phyloP scores from a whole-genome alignment of 371 early-diverging fungal genomes.

The Zancudomyces culisetae region DNA sequence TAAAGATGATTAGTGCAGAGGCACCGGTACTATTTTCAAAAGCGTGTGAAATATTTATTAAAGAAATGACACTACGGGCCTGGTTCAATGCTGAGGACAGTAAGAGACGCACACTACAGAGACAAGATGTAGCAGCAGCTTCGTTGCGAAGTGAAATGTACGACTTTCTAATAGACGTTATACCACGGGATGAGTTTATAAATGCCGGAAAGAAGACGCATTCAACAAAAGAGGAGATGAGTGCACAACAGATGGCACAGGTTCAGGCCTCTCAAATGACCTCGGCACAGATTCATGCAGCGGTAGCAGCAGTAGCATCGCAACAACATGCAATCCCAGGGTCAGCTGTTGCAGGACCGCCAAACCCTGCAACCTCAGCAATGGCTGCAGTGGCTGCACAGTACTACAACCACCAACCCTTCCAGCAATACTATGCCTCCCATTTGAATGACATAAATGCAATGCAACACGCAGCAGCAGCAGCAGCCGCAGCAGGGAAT shows the following conservation, averaged over 20 bases:
- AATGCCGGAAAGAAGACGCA: conserved; percentile 8
- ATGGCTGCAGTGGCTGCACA: conserved; percentile 5
- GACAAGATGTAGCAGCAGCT: conserved; percentile 88
- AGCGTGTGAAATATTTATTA: conserved; percentile 94
- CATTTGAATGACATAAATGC: conserved; percentile 18
- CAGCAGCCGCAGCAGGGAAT: conserved; percentile 11
- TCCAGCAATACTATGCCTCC: conserved; percentile 23
- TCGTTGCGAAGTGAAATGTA: conserved; percentile 88
- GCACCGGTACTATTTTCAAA: conserved; percentile 94
- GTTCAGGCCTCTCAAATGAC: conserved; percentile 4
- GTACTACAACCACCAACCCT: conserved; percentile 13
- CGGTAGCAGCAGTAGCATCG: conserved; percentile 3
- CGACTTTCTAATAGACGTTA: conserved; percentile 98
- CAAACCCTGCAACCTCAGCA: conserved; percentile 4
- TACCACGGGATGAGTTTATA: conserved; percentile 70
- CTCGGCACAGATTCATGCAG: conserved; percentile 1
- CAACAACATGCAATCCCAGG: not conserved
- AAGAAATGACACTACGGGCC: conserved; percentile 85
- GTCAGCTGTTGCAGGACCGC: conserved; percentile 3
- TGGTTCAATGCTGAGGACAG: conserved; percentile 98
- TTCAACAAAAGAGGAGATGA: conserved; percentile 4
- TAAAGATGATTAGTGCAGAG: conserved; percentile 71
- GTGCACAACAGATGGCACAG: conserved; percentile 5
- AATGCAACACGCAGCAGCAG: conserved; percentile 14
- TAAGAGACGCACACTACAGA: conserved; percentile 93